phyloP scores from a whole-genome alignment of 805 yeast species.

The Starmera dryadoides region DNA sequence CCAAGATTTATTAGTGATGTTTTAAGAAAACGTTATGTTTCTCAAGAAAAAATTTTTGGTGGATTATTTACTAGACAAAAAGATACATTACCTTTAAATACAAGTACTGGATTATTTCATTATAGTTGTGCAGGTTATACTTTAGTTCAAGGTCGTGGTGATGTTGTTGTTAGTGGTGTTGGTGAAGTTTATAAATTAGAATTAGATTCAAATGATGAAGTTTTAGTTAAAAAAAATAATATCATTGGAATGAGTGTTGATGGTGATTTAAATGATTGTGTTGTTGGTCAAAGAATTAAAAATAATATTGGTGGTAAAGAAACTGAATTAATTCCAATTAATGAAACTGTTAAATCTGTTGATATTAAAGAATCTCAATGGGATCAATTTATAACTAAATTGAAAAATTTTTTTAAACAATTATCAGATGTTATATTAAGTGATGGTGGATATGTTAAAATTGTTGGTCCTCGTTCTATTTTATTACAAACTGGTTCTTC shows the following conservation, averaged over 20 bases:
- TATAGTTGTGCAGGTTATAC: slow-evolving; percentile 34
- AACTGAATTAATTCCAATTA: not conserved
- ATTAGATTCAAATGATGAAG: slow-evolving; percentile 37
- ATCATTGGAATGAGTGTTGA: slow-evolving; percentile 44
- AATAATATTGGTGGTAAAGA: not conserved
- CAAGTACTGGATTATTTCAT: slow-evolving; percentile 33
- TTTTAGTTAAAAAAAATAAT: slow-evolving; percentile 37
- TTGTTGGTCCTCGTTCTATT: not conserved
- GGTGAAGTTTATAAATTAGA: slow-evolving; percentile 46
- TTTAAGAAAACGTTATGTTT: slow-evolving; percentile 15
- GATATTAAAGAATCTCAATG: too few species aligned
- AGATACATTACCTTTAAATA: slow-evolving; percentile 11
- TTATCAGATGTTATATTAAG: not conserved
- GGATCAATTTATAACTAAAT: too few species aligned
- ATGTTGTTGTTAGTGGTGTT: slow-evolving; percentile 43
- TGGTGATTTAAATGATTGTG: slow-evolving; percentile 21
- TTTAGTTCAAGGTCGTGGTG: slow-evolving; percentile 51
- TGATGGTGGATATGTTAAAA: not conserved
- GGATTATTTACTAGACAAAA: not conserved
- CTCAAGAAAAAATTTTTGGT: not conserved
- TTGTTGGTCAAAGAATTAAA: not conserved
- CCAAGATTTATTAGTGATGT: slow-evolving; percentile 32
- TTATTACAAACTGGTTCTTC: not conserved
- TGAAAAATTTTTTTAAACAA: too few species aligned
- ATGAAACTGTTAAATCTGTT: not conserved